These are phyloP conservation scores for Corylus avellana DNA, from an alignment of 306 rosid species.

Conservation along the genomic window DNA sequence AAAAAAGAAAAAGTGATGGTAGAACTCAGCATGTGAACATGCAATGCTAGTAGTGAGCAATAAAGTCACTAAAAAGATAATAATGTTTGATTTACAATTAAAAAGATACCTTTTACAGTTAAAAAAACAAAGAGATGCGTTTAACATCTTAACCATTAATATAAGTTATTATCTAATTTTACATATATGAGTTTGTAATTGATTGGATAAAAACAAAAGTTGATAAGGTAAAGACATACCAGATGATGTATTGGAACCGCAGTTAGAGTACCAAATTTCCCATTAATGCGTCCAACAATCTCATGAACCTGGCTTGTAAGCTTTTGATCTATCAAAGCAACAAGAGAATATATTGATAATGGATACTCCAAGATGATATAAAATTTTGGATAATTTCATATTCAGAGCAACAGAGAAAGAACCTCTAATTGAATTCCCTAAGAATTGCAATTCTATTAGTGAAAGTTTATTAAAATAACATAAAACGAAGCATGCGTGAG, in stretches of 20 bases:
- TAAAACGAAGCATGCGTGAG: too few species aligned
- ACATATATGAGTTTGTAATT: not conserved
- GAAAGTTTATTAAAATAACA: not conserved
- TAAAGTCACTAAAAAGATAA: not conserved
- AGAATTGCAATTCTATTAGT: not conserved
- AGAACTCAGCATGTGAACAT: not conserved
- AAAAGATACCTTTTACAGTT: not conserved
- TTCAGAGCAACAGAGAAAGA: not conserved
- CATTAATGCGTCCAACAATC: slow-evolving; percentile 97
- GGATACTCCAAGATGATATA: slow-evolving; percentile 5
- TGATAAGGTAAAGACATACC: slow-evolving; percentile 54
- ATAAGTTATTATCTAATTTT: not conserved
- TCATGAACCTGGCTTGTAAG: slow-evolving; percentile 98
- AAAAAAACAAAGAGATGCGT: not conserved
- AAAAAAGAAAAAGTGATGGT: not conserved
- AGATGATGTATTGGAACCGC: slow-evolving; percentile 96
- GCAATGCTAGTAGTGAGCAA: not conserved
- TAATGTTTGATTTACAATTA: not conserved
- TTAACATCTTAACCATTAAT: not conserved
- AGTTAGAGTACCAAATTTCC: slow-evolving; percentile 95
- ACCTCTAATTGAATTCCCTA: not conserved
- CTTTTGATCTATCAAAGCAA: slow-evolving; percentile 75
- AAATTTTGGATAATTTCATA: not conserved
- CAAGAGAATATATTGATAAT: not conserved
- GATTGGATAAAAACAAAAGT: slow-evolving; percentile 3